Conservation (phyloP, 371 early-diverging fungal species). For the Mucor irregularis region DNA sequence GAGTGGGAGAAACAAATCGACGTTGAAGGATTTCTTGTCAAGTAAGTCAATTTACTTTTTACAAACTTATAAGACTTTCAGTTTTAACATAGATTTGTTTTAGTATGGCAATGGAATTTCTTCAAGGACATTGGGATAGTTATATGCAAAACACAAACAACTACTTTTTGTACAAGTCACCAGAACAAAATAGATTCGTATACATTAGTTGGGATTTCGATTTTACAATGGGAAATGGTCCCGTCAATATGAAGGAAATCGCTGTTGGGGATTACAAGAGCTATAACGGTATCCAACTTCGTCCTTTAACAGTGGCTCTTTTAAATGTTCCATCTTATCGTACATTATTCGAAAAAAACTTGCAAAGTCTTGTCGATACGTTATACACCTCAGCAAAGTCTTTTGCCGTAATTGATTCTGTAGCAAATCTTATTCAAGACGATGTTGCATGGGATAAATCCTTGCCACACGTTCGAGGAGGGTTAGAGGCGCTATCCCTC, state of each 20-base stretch:
- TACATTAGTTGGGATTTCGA: slow-evolving; percentile 41
- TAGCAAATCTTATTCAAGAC: slow-evolving; percentile 16
- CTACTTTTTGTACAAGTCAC: slow-evolving; percentile 36
- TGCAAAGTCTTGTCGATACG: background rate
- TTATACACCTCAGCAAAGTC: slow-evolving; percentile 15
- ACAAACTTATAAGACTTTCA: background rate
- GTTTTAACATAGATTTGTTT: background rate
- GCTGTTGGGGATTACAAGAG: slow-evolving; percentile 26
- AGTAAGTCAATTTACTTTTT: slow-evolving; percentile 20
- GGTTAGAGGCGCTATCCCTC: slow-evolving; percentile 6
- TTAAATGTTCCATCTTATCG: slow-evolving; percentile 21
- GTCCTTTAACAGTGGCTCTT: slow-evolving; percentile 31
- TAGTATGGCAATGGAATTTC: slow-evolving; percentile 41
- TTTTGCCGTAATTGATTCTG: slow-evolving; percentile 24
- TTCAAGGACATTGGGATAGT: slow-evolving; percentile 31
- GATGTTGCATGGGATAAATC: slow-evolving; percentile 34
- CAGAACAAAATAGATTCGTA: slow-evolving; percentile 15
- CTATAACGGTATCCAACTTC: slow-evolving; percentile 15
- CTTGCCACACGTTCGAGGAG: slow-evolving; percentile 17
- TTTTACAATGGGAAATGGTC: slow-evolving; percentile 31
- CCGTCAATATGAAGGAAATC: slow-evolving; percentile 22
- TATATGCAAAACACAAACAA: slow-evolving; percentile 41
- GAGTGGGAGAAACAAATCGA: slow-evolving; percentile 34
- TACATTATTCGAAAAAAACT: slow-evolving; percentile 9
- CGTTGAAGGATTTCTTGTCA: slow-evolving; percentile 31